Evolutionary conservation across 2,329 filamentous ascomycete genomes (phyloP).

Genomic region (Cytospora mali): DNA sequence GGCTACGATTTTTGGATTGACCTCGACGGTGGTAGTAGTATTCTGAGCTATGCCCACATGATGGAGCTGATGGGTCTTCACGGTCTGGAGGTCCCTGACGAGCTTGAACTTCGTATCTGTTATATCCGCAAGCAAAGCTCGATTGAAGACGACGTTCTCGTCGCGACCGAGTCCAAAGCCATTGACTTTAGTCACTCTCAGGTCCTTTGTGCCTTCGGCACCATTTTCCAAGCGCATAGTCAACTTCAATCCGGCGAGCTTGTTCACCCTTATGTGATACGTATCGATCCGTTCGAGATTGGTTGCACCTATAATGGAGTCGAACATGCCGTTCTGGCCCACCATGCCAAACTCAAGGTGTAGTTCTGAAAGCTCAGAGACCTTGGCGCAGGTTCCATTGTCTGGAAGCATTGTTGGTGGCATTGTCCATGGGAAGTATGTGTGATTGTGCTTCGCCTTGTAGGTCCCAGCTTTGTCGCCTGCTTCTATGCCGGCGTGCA

Average conservation of each 20-base stretch:
- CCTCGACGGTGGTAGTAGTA: conserved; percentile 31
- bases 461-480: conserved; percentile 45
- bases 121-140: conserved; percentile 74
- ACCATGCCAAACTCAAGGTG: conserved; percentile 63
- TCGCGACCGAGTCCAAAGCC: conserved; percentile 82
- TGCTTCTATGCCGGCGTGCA: conserved; percentile 51
- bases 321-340: conserved; percentile 48
- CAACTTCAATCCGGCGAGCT: conserved; percentile 61
- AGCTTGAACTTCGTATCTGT: conserved; percentile 84
- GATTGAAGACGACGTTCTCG: conserved; percentile 80
- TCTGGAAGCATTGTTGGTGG: conserved; percentile 72
- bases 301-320: conserved; percentile 49
- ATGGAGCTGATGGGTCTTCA: conserved; percentile 45
- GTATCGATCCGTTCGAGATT: conserved; percentile 49
- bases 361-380: conserved; percentile 72
- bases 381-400: conserved; percentile 75
- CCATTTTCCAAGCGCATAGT: conserved; percentile 68
- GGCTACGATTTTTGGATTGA: conserved; percentile 31
- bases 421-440: conserved; percentile 91
- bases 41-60: conserved; percentile 73
- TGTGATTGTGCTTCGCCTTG: conserved; percentile 72
- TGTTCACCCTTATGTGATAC: conserved; percentile 53
- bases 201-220: conserved; percentile 47
- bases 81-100: conserved; percentile 63
- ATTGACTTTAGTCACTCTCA: conserved; percentile 79